phyloP scores from a whole-genome alignment of 768 basidiomycete species.

The Amyloporia xantha region DNA sequence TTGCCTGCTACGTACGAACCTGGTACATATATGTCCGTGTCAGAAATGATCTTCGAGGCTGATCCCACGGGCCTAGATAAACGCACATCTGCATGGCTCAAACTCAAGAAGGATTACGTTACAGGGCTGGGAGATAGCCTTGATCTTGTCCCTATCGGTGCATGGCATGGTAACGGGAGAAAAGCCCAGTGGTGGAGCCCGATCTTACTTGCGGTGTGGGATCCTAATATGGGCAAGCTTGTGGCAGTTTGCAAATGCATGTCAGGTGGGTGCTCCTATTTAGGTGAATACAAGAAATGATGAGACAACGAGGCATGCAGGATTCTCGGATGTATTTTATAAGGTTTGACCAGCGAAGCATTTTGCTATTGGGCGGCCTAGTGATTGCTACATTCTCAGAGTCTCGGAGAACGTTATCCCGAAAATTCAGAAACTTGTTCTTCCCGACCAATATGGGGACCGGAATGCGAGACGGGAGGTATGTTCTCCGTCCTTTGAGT shows the following conservation, averaged over 20 bases:
- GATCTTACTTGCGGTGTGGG: conserved; percentile 72
- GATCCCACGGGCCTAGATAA: no score
- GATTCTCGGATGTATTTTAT: conserved; percentile 82
- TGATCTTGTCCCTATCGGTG: conserved; percentile 68
- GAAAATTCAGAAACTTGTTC: conserved; percentile 52
- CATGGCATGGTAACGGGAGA: conserved; percentile 86
- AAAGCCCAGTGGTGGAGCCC: conserved; percentile 94
- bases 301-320: conserved; percentile 27
- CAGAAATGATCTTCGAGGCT: background rate
- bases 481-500: conserved; percentile 12
- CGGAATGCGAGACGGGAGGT: conserved; percentile 60
- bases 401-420: conserved; percentile 60
- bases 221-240: conserved; percentile 50
- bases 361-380: no score
- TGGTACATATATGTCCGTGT: conserved; percentile 27
- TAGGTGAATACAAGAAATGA: background rate
- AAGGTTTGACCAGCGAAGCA: conserved; percentile 54
- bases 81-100: conserved; percentile 81
- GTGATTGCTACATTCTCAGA: conserved; percentile 36
- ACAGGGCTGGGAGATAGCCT: conserved; percentile 69
- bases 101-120: conserved; percentile 91
- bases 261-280: conserved; percentile 47
- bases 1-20: conserved; percentile 85
- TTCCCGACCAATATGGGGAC: conserved; percentile 41
- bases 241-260: conserved; percentile 89